phyloP scores from a whole-genome alignment of 2,329 filamentous ascomycete species.

The Clonostachys sp. region DNA sequence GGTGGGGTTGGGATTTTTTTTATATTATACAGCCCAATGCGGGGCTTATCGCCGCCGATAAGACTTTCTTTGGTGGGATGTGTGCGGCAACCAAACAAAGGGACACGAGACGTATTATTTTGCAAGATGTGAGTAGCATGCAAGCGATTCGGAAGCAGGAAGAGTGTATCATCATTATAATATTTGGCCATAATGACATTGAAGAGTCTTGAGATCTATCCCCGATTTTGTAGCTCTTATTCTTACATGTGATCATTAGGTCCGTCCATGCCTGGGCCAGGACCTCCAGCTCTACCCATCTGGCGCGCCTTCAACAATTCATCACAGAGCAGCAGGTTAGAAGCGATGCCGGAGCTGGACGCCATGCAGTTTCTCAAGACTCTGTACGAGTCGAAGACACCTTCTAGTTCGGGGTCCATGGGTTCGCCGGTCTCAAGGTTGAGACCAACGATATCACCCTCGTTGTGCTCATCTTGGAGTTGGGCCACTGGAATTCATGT shows the following conservation, averaged over 20 bases:
- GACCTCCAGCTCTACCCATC: constrained; percentile 69
- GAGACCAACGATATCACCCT: constrained; percentile 82
- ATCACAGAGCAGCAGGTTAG: constrained; percentile 91
- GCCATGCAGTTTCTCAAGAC: constrained; percentile 91
- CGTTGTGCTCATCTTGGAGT: constrained; percentile 78
- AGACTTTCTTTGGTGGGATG: background rate
- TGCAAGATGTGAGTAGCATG: too few species aligned
- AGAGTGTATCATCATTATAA: too few species aligned
- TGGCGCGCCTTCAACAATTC: constrained; percentile 97
- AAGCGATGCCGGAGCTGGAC: constrained; percentile 90
- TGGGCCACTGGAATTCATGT: constrained; percentile 59
- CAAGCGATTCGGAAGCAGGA: too few species aligned
- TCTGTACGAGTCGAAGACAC: constrained; percentile 94
- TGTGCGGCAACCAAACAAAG: too few species aligned
- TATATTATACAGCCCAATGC: constrained; percentile 8
- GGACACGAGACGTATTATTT: too few species aligned
- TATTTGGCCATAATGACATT: background rate
- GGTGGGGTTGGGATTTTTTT: constrained; percentile 37
- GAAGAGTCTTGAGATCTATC: background rate
- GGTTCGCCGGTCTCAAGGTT: constrained; percentile 83
- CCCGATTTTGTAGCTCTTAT: constrained; percentile 18
- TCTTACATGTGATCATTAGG: constrained; percentile 47
- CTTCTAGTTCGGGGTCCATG: constrained; percentile 91
- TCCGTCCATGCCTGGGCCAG: constrained; percentile 61
- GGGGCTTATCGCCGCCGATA: constrained; percentile 13